phyloP scores from a whole-genome alignment of 2,329 filamentous ascomycete species.

The Ophiostoma pallidulum region DNA sequence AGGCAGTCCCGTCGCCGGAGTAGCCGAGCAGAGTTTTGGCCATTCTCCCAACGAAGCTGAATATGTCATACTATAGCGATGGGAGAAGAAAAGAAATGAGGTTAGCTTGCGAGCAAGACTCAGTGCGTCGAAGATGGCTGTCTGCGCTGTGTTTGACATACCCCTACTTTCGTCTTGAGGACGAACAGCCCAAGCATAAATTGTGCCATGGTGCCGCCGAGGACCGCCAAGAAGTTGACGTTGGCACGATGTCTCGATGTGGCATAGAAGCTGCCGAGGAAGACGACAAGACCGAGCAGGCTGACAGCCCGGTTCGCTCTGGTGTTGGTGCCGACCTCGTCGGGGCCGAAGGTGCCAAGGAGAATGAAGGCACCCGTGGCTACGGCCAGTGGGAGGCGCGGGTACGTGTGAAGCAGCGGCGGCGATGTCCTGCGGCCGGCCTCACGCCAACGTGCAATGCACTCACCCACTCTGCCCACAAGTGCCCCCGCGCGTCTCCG shows the following conservation, averaged over 20 bases:
- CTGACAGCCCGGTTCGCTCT: constrained; percentile 71
- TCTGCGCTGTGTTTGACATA: too few relatives aligned
- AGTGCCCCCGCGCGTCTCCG: not conserved
- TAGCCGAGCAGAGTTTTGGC: constrained; percentile 68
- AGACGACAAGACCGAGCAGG: constrained; percentile 65
- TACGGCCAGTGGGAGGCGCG: constrained; percentile 29
- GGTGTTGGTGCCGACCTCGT: constrained; percentile 65
- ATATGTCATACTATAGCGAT: constrained; percentile 56
- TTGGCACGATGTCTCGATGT: constrained; percentile 60
- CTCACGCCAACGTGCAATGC: not conserved
- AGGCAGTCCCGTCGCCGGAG: constrained; percentile 60
- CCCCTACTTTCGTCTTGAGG: constrained; percentile 68
- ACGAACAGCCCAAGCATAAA: constrained; percentile 87
- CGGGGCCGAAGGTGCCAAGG: constrained; percentile 66
- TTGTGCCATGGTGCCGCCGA: constrained; percentile 80
- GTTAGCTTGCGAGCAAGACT: not conserved
- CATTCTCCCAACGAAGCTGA: constrained; percentile 73
- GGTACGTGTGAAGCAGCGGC: not conserved
- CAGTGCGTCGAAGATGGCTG: too few relatives aligned
- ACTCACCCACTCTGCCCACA: not conserved
- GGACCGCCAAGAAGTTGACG: constrained; percentile 69
- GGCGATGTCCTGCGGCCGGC: too few relatives aligned
- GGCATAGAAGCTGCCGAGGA: constrained; percentile 55
- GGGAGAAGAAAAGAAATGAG: not conserved
- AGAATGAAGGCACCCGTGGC: constrained; percentile 63